These are phyloP conservation scores for Alternaria gaisen DNA, from an alignment of 2,329 filamentous ascomycete genomes.

Conservation along the genomic window DNA sequence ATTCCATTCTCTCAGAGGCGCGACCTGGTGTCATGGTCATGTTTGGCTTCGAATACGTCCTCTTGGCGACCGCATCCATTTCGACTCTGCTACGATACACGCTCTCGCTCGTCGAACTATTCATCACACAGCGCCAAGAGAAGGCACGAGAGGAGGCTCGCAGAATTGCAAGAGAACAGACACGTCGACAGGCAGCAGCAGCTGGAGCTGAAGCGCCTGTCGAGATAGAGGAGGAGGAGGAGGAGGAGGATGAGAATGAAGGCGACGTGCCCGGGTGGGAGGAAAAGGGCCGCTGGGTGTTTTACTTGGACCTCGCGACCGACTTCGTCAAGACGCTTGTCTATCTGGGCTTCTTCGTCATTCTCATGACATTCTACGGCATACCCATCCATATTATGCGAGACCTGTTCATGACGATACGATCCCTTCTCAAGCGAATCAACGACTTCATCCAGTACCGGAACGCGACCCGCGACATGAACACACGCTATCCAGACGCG, in stretches of 20 bases:
- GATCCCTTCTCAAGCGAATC: slow-evolving; percentile 91
- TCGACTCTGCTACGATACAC: slow-evolving; percentile 82
- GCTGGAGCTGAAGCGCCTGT: slow-evolving; percentile 51
- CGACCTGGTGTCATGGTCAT: slow-evolving; percentile 99
- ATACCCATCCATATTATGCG: slow-evolving; percentile 96
- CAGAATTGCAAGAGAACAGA: slow-evolving; percentile 64
- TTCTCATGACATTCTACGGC: slow-evolving; percentile 92
- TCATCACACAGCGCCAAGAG: slow-evolving; percentile 78
- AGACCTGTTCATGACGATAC: slow-evolving; percentile 91
- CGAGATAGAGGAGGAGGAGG: slow-evolving; percentile 76
- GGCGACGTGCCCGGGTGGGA: slow-evolving; percentile 97
- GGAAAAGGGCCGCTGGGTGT: slow-evolving; percentile 89
- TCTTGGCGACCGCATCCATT: slow-evolving; percentile 80
- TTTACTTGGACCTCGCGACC: slow-evolving; percentile 84
- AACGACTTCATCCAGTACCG: slow-evolving; percentile 88
- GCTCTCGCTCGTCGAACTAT: slow-evolving; percentile 79
- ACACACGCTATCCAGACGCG: slow-evolving; percentile 86
- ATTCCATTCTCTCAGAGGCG: slow-evolving; percentile 84
- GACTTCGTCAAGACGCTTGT: slow-evolving; percentile 92
- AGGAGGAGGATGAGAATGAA: slow-evolving; percentile 88
- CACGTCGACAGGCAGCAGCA: slow-evolving; percentile 67
- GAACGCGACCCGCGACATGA: slow-evolving; percentile 93
- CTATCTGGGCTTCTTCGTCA: slow-evolving; percentile 90
- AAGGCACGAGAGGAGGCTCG: slow-evolving; percentile 62
- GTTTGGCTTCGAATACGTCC: slow-evolving; percentile 97